Base-by-base conservation (phyloP, 441 rosid species). In the Capsella rubella region DNA sequence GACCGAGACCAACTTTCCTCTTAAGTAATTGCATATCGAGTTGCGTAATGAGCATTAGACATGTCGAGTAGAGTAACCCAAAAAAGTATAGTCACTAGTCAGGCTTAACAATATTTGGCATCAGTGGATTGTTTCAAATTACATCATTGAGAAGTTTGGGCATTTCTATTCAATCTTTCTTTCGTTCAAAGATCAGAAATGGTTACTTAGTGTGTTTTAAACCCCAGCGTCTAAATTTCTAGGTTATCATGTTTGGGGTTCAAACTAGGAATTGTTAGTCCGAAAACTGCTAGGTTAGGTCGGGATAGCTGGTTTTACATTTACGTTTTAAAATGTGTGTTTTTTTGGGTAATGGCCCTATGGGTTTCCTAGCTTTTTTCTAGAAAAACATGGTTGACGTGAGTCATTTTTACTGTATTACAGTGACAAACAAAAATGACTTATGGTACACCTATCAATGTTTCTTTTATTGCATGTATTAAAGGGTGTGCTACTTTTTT, bases 401-500 rank as follows among this genome's bases (percentile, higher is more conserved):
- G 8, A 28, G 57, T 5, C 15, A 54, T 8, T 16, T 7, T 16
- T 8, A 34, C 39, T 53, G 35, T 5, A 28, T 16, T 13, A 21
- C 2, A 13, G 16, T 29, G 37, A 14, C 2, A 21, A 21, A 21
- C 25, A 29, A 14, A 54, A 7, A 6, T 14, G 6, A 29, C 35
- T 11, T 6, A 45, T 61, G 7, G 3, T 51, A 16, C 21, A 52
- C 46, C 27, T 63, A 28, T 29, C 12, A 56, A 16, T 5, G 34
- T 52, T 52, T 74, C 32, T 64, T 15, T 25, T 13, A 40, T 39
- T 37, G 29, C 54, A 13, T 50, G 55, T 15, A 51, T 32, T 25
- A 58, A 35, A 37, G 31, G 31, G 35, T 40, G 43, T 51, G 32
- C 3, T 51, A 7, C 16, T 3, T 2, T 52, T 2, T 52, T 10